A percentile compares a stretch with the other conserved stretches of the same genome.
Conservation (phyloP, 2,329 filamentous ascomycete species). For the Keithomyces neogunnii region DNA sequence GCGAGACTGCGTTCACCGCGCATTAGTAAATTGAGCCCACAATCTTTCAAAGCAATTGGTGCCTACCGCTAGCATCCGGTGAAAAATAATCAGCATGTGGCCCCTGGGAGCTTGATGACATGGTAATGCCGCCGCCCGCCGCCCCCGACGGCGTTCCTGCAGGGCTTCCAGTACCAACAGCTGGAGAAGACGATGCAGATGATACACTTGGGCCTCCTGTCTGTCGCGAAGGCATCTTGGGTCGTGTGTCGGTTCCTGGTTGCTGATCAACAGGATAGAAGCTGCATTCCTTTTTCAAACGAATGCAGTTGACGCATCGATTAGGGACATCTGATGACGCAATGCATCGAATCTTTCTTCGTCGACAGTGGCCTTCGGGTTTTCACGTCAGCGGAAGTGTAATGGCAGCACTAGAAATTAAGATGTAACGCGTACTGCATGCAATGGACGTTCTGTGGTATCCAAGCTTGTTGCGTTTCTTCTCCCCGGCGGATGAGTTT, state of each 20-base stretch:
- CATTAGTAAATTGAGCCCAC: background rate
- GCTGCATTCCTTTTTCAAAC: constrained; percentile 88
- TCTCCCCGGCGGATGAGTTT: constrained; percentile 35
- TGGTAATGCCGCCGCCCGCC: background rate
- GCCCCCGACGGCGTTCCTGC: constrained; percentile 25
- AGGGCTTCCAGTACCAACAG: constrained; percentile 32
- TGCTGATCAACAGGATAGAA: constrained; percentile 84
- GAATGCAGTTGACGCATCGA: constrained; percentile 86
- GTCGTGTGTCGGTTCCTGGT: constrained; percentile 38
- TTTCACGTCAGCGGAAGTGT: background rate
- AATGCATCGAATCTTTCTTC: constrained; percentile 89
- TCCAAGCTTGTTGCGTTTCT: constrained; percentile 78
- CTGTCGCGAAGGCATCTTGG: constrained; percentile 31
- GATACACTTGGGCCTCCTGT: constrained; percentile 29
- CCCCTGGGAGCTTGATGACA: constrained; percentile 21
- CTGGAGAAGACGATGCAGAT: constrained; percentile 42
- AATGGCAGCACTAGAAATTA: background rate
- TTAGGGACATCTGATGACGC: constrained; percentile 66
- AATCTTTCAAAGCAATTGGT: background rate
- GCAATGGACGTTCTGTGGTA: constrained; percentile 94
- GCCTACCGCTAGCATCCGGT: constrained; percentile 36
- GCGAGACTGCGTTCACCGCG: constrained; percentile 18
- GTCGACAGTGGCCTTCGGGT: constrained; percentile 71
- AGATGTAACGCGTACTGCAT: constrained; percentile 63
- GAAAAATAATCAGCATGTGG: constrained; percentile 27